Evolutionary conservation across 306 rosid genomes (phyloP).

Genomic region (Dryas drummondii): DNA sequence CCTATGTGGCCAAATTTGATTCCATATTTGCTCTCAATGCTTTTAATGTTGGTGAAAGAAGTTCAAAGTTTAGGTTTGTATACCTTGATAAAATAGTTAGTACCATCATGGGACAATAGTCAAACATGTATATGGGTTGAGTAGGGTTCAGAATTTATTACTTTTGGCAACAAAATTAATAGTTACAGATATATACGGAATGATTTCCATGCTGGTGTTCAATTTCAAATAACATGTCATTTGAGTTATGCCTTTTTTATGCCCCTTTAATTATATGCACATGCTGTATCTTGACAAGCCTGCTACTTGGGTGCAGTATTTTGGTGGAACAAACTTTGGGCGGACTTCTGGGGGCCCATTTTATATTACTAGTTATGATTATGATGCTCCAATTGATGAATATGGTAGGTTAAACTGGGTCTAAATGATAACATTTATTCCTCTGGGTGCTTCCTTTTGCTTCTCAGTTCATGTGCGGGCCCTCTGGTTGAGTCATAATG

Average conservation of each 20-base stretch:
- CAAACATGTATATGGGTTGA: neutral
- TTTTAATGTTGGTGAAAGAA: neutral
- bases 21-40: neutral
- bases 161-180: neutral
- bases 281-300: slow-evolving; percentile 34
- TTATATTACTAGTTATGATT: slow-evolving; percentile 94
- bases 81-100: neutral
- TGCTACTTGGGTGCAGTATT: slow-evolving; percentile 61
- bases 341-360: slow-evolving; percentile 96
- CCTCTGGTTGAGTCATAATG: neutral
- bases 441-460: slow-evolving; percentile 1
- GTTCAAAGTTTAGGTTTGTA: neutral
- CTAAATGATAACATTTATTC: slow-evolving; percentile 14
- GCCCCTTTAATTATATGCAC: slow-evolving; percentile 7
- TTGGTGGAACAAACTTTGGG: slow-evolving; percentile 98
- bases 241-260: slow-evolving; percentile 24
- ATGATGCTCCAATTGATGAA: slow-evolving; percentile 97
- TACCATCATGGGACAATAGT: neutral
- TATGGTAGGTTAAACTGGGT: slow-evolving; percentile 58
- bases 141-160: neutral
- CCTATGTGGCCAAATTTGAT: neutral
- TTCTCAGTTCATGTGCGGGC: neutral
- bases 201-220: slow-evolving; percentile 3
- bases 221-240: slow-evolving; percentile 5
- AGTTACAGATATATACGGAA: neutral